Evolutionary conservation across 345 rosid species (phyloP).

Genomic region (Barbarea vulgaris): DNA sequence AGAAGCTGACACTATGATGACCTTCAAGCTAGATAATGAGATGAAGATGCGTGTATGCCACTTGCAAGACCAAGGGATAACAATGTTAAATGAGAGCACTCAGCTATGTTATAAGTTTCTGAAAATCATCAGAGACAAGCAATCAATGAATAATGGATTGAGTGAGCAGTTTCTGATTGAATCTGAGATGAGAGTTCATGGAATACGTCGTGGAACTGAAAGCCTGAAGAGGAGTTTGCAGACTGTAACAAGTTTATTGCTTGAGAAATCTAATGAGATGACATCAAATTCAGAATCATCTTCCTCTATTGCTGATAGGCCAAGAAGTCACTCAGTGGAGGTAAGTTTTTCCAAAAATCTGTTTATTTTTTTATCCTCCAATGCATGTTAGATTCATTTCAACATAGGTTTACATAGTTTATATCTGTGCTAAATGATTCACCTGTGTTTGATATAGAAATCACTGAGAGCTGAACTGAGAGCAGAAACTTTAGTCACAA

Average conservation of each 20-base stretch:
- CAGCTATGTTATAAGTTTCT: conserved; percentile 63
- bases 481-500: conserved; percentile 73
- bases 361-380: neutral
- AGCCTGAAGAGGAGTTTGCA: conserved; percentile 76
- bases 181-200: conserved; percentile 70
- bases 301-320: conserved; percentile 19
- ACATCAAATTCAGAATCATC: conserved; percentile 42
- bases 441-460: conserved; percentile 46
- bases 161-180: conserved; percentile 77
- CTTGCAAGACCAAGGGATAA: conserved; percentile 77
- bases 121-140: conserved; percentile 55
- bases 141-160: conserved; percentile 44
- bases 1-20: conserved; percentile 46
- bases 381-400: neutral
- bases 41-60: conserved; percentile 54
- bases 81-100: conserved; percentile 60
- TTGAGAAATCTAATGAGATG: conserved; percentile 58
- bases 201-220: conserved; percentile 68
- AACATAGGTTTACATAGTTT: conserved; percentile 9
- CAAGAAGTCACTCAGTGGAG: conserved; percentile 48
- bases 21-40: conserved; percentile 74
- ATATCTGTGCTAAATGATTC: conserved; percentile 23
- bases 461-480: conserved; percentile 60
- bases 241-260: conserved; percentile 61
- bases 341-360: conserved; percentile 45